phyloP scores from a whole-genome alignment of 2,329 filamentous ascomycete species.

The Diaporthe caulivora region DNA sequence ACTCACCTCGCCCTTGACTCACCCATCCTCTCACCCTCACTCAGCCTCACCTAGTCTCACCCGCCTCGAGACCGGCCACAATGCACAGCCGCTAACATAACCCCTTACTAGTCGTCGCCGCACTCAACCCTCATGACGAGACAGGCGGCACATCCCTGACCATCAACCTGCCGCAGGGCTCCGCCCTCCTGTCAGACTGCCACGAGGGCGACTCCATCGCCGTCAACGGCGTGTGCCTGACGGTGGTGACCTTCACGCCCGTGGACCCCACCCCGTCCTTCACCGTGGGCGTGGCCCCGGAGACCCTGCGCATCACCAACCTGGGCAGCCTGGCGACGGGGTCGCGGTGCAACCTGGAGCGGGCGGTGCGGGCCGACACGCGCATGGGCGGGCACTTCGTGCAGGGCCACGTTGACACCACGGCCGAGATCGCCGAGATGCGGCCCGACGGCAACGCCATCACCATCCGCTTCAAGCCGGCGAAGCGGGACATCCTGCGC shows the following conservation, averaged over 20 bases:
- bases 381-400: constrained; percentile 99
- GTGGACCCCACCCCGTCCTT: constrained; percentile 64
- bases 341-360: constrained; percentile 89
- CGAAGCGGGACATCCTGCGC: constrained; percentile 75
- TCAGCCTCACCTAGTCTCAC: constrained; percentile 43
- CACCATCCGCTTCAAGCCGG: constrained; percentile 85
- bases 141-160: constrained; percentile 92
- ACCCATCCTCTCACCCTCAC: constrained; percentile 32
- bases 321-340: constrained; percentile 78
- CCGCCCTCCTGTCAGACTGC: constrained; percentile 84
- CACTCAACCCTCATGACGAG: constrained; percentile 83
- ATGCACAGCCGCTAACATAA: constrained; percentile 24
- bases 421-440: constrained; percentile 79
- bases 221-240: constrained; percentile 96
- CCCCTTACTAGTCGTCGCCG: constrained; percentile 76
- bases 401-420: constrained; percentile 95
- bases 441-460: constrained; percentile 90
- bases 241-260: constrained; percentile 73
- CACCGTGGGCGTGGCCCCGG: constrained; percentile 93
- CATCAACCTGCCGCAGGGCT: constrained; percentile 76
- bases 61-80: constrained; percentile 36
- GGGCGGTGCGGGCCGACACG: constrained; percentile 89
- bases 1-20: constrained; percentile 27
- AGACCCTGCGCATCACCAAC: constrained; percentile 96
- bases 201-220: constrained; percentile 93